Evolutionary conservation across 169 alveolate genomes (phyloP).

Genomic region (Plasmodium vivax): DNA sequence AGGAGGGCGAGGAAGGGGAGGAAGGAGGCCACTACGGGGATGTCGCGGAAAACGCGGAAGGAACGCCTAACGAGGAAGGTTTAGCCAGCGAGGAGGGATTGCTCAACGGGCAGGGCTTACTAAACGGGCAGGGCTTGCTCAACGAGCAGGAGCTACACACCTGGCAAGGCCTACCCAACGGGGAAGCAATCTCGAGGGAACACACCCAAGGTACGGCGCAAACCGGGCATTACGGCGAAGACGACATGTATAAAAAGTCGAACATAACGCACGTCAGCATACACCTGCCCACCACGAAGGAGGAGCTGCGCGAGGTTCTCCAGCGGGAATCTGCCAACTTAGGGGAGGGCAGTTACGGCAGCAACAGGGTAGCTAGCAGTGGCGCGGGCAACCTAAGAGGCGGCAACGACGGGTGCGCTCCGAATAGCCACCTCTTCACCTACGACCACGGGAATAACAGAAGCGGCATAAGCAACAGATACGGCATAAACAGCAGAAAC

Average conservation of each 20-base stretch:
- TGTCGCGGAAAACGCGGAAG: neutral
- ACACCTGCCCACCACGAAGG: slow-evolving; percentile 33
- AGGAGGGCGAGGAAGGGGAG: slow-evolving; percentile 4
- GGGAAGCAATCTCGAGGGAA: neutral
- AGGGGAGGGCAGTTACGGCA: neutral
- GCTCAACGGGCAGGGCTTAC: neutral
- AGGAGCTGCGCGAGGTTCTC: neutral
- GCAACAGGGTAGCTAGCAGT: neutral
- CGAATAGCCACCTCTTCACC: neutral
- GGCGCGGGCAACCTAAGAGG: neutral
- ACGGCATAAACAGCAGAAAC: neutral
- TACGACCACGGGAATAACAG: neutral
- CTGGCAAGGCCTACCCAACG: neutral
- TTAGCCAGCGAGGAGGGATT: neutral
- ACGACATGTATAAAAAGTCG: neutral
- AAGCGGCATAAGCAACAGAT: neutral
- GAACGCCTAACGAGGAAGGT: neutral
- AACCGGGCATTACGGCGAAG: slow-evolving; percentile 25
- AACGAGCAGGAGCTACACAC: neutral
- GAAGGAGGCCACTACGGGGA: neutral
- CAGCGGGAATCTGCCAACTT: slow-evolving; percentile 5
- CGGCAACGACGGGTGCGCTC: neutral
- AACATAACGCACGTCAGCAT: slow-evolving; percentile 35
- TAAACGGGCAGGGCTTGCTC: neutral
- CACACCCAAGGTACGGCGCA: neutral